Evolutionary conservation across 345 rosid species (phyloP), one percentile per base, ranked within the genome.

Genomic region (Aegle marmelos): DNA sequence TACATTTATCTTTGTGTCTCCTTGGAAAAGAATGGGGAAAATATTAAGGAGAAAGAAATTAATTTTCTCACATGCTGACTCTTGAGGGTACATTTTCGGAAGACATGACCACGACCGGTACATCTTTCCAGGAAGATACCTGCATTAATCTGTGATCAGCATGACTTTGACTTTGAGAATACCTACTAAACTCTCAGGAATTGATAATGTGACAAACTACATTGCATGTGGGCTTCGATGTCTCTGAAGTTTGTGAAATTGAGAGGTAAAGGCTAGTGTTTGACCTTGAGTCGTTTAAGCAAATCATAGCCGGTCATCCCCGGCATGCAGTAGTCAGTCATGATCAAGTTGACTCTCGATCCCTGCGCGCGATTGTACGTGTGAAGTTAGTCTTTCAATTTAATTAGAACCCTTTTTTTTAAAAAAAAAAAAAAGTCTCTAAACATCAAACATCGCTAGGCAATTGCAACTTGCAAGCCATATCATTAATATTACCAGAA

Each of bases 291-390:
- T 75, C 85, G 88, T 88, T 90, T 91, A 74, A 94, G 95, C 34
- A 94, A 84, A 85, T 92, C 98, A 85, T 90, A 92, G 70, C 98
- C 97, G 67, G 87, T 94, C 88, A 91, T 94, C 76, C 97, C 97
- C 9, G 95, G 98, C 98, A 91, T 94, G 69, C 91, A 89, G 72
- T 86, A 94, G 80, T 94, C 98, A 9, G 98, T 94, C 84, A 94
- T 92, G 78, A 94, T 91, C 86, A 92, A 83, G 84, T 91, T 91
- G 73, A 92, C 93, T 72, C 90, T 91, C 70, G 82, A 78, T 27
- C 84, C 95, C 91, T 87, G 82, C 67, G 70, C 1, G 41, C 53
- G 28, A n/a, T 48, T 2, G 62, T 9, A 36, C 9, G 31, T 19
- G 31, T 9, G 10, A 33, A 64, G 19, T 33, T 17, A 53, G 22